Base-by-base conservation (phyloP, 305 asterid genomes). In the Fraxinus sp. region DNA sequence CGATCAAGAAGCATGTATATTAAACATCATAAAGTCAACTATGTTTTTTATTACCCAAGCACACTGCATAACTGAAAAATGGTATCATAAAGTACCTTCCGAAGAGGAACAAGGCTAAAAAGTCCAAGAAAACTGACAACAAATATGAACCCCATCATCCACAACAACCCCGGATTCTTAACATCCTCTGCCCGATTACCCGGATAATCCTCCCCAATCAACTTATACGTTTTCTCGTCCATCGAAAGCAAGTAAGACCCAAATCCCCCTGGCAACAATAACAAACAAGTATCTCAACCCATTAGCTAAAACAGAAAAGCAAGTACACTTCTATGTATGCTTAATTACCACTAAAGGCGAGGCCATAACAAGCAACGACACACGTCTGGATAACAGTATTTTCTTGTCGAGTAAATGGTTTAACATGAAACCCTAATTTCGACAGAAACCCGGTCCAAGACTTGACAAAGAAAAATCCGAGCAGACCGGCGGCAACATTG, bases 291-390 rank as follows among this genome's bases (percentile, higher is more conserved):
- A 78, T 46, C 16, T 55, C 70, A 74, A 33, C 4, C 13, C 52
- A 24, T 3, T 64, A 68, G 7, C 24, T 10, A 13, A 11, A 30
- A 76, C 14, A 62, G 13, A n/a, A 24, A 64, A 68, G 18, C 7
- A 55, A 16, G 66, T 6, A 55, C 9, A 55, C 7, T 46, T 46
- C 4, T 24, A 64, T 8, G n/a, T 3, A 9, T 22, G 16, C 35
- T 37, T 13, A 68, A 32, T 76, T 91, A 96, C 99, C 99, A 46
- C 98, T 93, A 87, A 91, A 93, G 79, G 98, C 97, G 80, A 96
- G 97, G 75, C 98, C 98, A 81, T 92, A 96, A 84, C 98, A 96
- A 86, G 98, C 98, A 85, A 96, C 99, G 28, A 94, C 97, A 79
- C 99, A 96, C 20, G 99, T 96, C 83, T 95, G 99, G 77, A 94